phyloP scores from a whole-genome alignment of 2,329 filamentous ascomycete species.

The Ophiostoma sp. region DNA sequence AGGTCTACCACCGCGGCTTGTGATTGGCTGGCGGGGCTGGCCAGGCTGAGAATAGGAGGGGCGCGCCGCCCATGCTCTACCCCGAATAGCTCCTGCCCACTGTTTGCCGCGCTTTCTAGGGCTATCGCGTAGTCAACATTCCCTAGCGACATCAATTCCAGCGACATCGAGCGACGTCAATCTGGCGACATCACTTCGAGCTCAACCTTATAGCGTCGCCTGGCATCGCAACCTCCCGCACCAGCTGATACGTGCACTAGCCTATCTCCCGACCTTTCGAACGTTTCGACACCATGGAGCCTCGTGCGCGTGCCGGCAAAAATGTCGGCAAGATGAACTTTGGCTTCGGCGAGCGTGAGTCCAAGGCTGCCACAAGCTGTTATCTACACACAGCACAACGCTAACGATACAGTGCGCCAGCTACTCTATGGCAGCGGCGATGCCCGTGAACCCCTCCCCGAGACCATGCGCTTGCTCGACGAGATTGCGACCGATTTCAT shows the following conservation, averaged over 20 bases:
- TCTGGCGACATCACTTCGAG: no score
- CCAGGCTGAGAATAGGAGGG: constrained; percentile 4
- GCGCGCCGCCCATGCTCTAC: not conserved
- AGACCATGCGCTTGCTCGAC: constrained; percentile 82
- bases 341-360: constrained; percentile 61
- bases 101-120: not conserved
- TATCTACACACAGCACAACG: not conserved
- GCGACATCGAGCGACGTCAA: not conserved
- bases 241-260: no score
- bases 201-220: no score
- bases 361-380: not conserved
- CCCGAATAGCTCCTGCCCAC: not conserved
- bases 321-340: constrained; percentile 84
- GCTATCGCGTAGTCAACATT: not conserved
- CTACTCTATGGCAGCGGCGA: constrained; percentile 79
- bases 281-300: constrained; percentile 55
- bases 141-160: not conserved
- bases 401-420: constrained; percentile 51
- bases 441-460: constrained; percentile 67
- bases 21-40: constrained; percentile 8
- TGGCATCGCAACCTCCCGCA: not conserved
- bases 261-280: no score
- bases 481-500: constrained; percentile 97
- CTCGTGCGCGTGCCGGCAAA: constrained; percentile 68
- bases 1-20: not conserved